Evolutionary conservation across 2,329 filamentous ascomycete genomes (phyloP).

Genomic region (Fusarium goolgardi): DNA sequence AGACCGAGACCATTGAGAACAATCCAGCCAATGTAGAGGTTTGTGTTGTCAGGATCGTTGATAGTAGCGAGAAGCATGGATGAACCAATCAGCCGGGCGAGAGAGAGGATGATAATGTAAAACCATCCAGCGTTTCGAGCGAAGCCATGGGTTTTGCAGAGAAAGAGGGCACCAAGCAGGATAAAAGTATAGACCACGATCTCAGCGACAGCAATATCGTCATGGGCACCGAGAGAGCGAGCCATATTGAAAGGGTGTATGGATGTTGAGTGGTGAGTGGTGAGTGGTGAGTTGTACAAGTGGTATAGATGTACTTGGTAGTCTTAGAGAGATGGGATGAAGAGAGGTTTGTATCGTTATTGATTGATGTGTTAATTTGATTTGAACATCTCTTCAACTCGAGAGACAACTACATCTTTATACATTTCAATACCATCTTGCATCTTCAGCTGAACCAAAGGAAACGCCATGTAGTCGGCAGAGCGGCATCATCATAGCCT

Average conservation of each 20-base stretch:
- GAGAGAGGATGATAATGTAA: constrained; percentile 68
- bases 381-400: not conserved
- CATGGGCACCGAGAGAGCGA: constrained; percentile 46
- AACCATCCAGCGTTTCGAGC: constrained; percentile 70
- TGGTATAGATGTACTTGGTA: not conserved
- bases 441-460: constrained; percentile 3
- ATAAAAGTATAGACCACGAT: constrained; percentile 48
- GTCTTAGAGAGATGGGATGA: not conserved
- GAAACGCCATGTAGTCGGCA: constrained; percentile 5
- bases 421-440: constrained; percentile 2
- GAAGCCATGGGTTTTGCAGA: constrained; percentile 64
- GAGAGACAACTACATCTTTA: constrained; percentile 25
- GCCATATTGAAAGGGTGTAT: constrained; percentile 27
- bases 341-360: not conserved
- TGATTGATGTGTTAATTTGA: not conserved
- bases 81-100: constrained; percentile 68
- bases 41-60: constrained; percentile 61
- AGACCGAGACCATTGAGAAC: constrained; percentile 51
- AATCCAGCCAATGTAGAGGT: constrained; percentile 51
- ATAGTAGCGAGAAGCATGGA: constrained; percentile 57
- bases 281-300: not conserved
- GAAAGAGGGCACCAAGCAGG: constrained; percentile 46
- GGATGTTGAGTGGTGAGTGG: not conserved
- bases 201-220: constrained; percentile 50
- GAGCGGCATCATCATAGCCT: constrained; percentile 26